A percentile compares a stretch with the other conserved stretches of the same genome.
Conservation (phyloP, 2,329 filamentous ascomycete species). For the Pezicula rhizophila region DNA sequence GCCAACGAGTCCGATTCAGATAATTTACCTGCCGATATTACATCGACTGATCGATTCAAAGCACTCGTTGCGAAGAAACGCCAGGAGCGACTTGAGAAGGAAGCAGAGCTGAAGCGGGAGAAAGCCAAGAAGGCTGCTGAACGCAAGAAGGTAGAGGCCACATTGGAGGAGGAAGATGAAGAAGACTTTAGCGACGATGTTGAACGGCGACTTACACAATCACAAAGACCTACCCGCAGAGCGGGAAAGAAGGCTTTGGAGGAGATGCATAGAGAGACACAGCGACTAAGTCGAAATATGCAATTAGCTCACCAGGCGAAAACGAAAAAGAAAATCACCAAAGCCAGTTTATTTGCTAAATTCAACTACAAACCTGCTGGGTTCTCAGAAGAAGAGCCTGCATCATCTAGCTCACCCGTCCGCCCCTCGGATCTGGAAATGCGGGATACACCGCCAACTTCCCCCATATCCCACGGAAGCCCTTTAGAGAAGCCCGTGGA, state of each 20-base stretch:
- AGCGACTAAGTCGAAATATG: constrained; percentile 82
- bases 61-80: constrained; percentile 70
- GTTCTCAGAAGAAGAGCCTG: constrained; percentile 27
- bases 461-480: constrained; percentile 39
- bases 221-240: constrained; percentile 66
- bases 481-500: constrained; percentile 25
- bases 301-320: constrained; percentile 85
- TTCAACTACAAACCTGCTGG: constrained; percentile 63
- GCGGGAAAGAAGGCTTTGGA: constrained; percentile 92
- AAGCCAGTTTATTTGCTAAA: constrained; percentile 72
- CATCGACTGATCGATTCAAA: constrained; percentile 56
- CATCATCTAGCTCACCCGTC: constrained; percentile 48
- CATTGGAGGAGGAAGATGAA: constrained; percentile 49
- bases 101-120: constrained; percentile 51
- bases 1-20: constrained; percentile 24
- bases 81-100: constrained; percentile 61
- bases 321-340: constrained; percentile 86
- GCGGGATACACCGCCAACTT: constrained; percentile 67
- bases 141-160: constrained; percentile 38
- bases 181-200: constrained; percentile 54
- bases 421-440: constrained; percentile 46
- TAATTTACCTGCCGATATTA: constrained; percentile 37
- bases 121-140: constrained; percentile 24
- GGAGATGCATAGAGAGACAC: constrained; percentile 92
- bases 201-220: constrained; percentile 62